A percentile compares a stretch with the other conserved stretches of the same genome.
phyloP scores from a whole-genome alignment of 2,329 filamentous ascomycete species.

The Colletotrichum horii region DNA sequence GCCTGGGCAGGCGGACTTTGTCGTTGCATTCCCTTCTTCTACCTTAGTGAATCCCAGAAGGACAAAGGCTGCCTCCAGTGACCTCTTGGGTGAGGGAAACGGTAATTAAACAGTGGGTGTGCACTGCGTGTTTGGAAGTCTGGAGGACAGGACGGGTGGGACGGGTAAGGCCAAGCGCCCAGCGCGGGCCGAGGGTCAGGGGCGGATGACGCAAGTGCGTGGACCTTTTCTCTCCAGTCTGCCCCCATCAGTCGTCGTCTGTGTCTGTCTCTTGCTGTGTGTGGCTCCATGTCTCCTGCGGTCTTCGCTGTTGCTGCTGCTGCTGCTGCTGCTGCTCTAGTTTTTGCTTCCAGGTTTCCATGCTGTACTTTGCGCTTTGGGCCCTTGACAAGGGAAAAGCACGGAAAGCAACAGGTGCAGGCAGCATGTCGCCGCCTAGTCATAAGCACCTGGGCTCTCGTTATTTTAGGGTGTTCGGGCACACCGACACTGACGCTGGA shows the following conservation, averaged over 20 bases:
- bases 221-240: neutral
- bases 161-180: slow-evolving; percentile 17
- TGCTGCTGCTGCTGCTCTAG: neutral
- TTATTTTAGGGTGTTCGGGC: neutral
- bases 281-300: neutral
- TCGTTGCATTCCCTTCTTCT: neutral
- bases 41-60: neutral
- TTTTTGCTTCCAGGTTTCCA: neutral
- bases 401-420: neutral
- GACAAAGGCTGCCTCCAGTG: neutral
- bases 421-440: neutral
- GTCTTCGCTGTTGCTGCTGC: neutral
- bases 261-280: neutral
- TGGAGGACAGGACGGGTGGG: neutral
- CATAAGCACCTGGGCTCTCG: neutral
- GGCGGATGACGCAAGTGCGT: slow-evolving; percentile 21
- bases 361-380: neutral
- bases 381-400: neutral
- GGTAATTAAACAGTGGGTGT: neutral
- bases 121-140: neutral
- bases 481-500: neutral
- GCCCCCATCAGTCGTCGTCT: neutral
- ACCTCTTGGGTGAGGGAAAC: neutral
- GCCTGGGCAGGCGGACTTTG: neutral
- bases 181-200: slow-evolving; percentile 17